Percentiles rank a stretch among this genome's conserved stretches.
Conservation (phyloP, 768 basidiomycete species). For the Tubosaeta sp. region DNA sequence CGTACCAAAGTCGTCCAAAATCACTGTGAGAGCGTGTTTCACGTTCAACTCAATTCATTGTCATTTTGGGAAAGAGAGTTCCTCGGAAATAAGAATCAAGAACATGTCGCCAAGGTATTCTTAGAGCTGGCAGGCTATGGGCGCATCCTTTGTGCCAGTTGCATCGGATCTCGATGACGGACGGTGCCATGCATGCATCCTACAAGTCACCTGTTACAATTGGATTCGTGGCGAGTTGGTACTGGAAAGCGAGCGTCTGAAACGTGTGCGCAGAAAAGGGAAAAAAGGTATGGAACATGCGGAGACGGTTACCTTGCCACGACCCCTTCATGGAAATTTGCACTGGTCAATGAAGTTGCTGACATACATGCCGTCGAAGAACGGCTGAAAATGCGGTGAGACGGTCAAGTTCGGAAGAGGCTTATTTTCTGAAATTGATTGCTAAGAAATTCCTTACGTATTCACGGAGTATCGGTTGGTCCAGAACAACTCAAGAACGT, state of each 20-base stretch:
- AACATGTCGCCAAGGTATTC: neutral
- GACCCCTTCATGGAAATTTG: no score
- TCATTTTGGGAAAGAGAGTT: neutral
- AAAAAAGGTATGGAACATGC: neutral
- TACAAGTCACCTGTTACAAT: no score
- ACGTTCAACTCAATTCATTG: neutral
- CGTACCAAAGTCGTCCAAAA: neutral
- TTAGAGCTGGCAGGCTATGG: neutral
- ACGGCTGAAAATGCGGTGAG: neutral
- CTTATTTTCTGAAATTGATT: neutral
- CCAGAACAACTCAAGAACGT: neutral
- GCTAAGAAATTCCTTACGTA: neutral
- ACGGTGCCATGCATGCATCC: neutral
- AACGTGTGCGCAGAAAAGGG: neutral
- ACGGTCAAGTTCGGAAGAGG: neutral
- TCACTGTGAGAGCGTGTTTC: neutral
- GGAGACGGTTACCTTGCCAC: neutral
- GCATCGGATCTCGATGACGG: neutral
- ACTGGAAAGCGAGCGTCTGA: neutral
- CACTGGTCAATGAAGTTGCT: no score
- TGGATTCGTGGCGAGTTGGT: no score
- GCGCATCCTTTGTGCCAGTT: neutral
- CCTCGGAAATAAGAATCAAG: neutral
- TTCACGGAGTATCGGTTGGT: neutral
- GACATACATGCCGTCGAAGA: no score